phyloP scores from a whole-genome alignment of 176 grass and related monocot genomes.

The Neostapfia colusana region DNA sequence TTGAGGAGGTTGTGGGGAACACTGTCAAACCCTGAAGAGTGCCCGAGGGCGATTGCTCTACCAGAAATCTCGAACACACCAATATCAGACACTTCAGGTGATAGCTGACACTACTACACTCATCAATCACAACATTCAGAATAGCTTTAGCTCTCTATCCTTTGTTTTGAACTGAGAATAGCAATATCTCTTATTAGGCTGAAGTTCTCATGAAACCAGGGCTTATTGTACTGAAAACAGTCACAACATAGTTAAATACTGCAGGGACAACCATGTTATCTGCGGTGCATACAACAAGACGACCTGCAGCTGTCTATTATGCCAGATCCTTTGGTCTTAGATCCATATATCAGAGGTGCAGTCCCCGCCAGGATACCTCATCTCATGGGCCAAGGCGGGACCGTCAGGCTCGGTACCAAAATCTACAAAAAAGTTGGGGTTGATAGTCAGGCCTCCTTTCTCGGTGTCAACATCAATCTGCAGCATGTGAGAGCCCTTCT shows the following conservation, averaged over 20 bases:
- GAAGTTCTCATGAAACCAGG: slow-evolving; percentile 12
- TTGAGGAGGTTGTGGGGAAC: neutral
- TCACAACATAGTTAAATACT: slow-evolving; percentile 8
- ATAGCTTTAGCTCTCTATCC: slow-evolving; percentile 4
- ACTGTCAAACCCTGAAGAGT: neutral
- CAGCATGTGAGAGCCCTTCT: slow-evolving; percentile 90
- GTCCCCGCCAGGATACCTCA: slow-evolving; percentile 96
- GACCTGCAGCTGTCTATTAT: neutral
- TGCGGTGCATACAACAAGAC: slow-evolving; percentile 24
- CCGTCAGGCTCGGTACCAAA: slow-evolving; percentile 74
- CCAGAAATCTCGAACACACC: neutral
- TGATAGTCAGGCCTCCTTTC: slow-evolving; percentile 71
- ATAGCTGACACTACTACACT: neutral
- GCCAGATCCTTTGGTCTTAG: slow-evolving; percentile 35
- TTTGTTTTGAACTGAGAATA: neutral
- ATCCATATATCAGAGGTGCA: slow-evolving; percentile 99
- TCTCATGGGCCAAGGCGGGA: slow-evolving; percentile 85
- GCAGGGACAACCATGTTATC: slow-evolving; percentile 18
- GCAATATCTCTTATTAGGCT: slow-evolving; percentile 42
- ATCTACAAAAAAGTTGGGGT: slow-evolving; percentile 90
- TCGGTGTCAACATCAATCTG: slow-evolving; percentile 79
- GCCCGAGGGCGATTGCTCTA: neutral
- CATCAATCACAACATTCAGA: slow-evolving; percentile 6
- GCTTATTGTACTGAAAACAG: slow-evolving; percentile 24
- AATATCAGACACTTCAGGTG: neutral